Evolutionary conservation across 192 early-diverging fungal genomes (phyloP).

Genomic region (Backusella psychrophila): DNA sequence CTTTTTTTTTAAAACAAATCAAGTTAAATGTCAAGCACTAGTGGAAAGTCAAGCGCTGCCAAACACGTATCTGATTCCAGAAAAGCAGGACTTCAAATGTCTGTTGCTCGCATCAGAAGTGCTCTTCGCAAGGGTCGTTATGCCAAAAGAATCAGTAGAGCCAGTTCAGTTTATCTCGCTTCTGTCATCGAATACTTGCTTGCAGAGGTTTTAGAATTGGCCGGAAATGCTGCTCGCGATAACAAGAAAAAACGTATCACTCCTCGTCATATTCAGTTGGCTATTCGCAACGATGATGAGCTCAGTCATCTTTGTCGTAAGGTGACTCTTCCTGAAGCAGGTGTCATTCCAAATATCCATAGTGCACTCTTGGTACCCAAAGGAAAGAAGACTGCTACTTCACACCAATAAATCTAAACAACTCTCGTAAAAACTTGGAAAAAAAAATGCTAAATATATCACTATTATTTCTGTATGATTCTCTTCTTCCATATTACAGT

Average conservation of each 20-base stretch:
- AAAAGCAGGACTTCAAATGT: conserved; percentile 87
- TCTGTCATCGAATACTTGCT: conserved; percentile 89
- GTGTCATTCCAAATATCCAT: conserved; percentile 76
- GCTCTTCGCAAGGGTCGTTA: neutral
- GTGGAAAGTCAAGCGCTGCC: conserved; percentile 66
- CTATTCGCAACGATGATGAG: conserved; percentile 90
- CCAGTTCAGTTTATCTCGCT: conserved; percentile 79
- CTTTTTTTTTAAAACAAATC: neutral
- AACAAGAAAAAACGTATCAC: conserved; percentile 90
- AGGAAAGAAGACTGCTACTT: conserved; percentile 38
- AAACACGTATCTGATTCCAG: conserved; percentile 68
- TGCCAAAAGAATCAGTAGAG: conserved; percentile 66
- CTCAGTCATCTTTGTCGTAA: conserved; percentile 84
- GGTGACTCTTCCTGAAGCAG: conserved; percentile 87
- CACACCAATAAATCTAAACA: conserved; percentile 32
- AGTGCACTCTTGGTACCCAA: conserved; percentile 53
- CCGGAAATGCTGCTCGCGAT: conserved; percentile 85
- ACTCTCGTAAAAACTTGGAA: no score
- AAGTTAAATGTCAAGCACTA: conserved; percentile 39
- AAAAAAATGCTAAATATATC: no score
- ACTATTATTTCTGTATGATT: no score
- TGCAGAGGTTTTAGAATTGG: conserved; percentile 87
- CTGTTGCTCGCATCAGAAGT: conserved; percentile 55
- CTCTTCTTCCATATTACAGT: neutral
- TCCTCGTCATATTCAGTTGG: conserved; percentile 84